phyloP scores from a whole-genome alignment of 139 green algal genomes.

The Ostreobium quekettii region DNA sequence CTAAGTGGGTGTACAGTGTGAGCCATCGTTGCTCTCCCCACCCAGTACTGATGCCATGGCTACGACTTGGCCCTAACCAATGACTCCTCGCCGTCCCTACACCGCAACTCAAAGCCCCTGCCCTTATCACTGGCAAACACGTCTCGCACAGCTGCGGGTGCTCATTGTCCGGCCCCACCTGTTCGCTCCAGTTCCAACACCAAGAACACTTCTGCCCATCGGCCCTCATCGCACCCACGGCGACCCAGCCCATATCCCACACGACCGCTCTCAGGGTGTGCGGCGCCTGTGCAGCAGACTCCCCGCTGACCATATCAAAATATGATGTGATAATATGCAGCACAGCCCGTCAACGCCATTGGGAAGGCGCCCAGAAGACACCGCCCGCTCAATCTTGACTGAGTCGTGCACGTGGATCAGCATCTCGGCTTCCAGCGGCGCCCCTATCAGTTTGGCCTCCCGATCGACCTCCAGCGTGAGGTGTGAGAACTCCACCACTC shows the following conservation, averaged over 20 bases:
- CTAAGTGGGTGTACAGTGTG: no score
- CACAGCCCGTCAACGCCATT: constrained; percentile 71
- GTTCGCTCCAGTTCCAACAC: constrained; percentile 88
- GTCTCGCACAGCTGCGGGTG: constrained; percentile 83
- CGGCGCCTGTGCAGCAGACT: neutral
- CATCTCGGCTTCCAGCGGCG: constrained; percentile 65
- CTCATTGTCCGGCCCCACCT: constrained; percentile 35
- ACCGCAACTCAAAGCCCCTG: no score
- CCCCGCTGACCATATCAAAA: neutral
- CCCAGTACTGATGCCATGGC: no score
- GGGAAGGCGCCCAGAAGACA: constrained; percentile 42
- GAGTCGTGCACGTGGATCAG: constrained; percentile 56
- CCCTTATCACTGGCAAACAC: constrained; percentile 68
- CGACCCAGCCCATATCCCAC: constrained; percentile 38
- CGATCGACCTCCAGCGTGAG: constrained; percentile 68
- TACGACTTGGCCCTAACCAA: no score
- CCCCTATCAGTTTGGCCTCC: constrained; percentile 52
- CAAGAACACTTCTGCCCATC: constrained; percentile 77
- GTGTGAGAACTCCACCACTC: constrained; percentile 56
- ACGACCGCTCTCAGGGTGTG: constrained; percentile 15
- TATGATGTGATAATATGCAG: constrained; percentile 70
- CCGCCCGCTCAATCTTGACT: constrained; percentile 2
- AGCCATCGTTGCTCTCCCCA: no score
- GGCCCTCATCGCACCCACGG: constrained; percentile 63
- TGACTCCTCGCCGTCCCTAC: no score